Conservation (phyloP, 768 basidiomycete genomes). For the Pholiota microspora region DNA sequence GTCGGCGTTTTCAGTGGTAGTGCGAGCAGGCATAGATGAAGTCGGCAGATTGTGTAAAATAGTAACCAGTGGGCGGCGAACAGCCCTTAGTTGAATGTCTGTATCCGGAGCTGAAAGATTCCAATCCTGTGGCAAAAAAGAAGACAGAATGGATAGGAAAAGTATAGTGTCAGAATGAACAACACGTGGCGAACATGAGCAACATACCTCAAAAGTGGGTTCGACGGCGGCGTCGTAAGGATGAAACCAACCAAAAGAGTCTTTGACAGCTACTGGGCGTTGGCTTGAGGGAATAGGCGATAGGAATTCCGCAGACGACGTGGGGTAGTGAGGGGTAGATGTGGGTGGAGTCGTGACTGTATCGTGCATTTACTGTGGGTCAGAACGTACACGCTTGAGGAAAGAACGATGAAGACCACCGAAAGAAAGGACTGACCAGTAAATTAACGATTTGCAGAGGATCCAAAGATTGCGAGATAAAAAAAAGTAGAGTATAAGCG, state of each 20-base stretch:
- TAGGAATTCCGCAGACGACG: conserved; percentile 14
- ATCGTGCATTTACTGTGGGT: conserved; percentile 64
- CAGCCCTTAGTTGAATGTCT: conserved; percentile 32
- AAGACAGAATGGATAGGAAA: conserved; percentile 15
- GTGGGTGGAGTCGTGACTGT: conserved; percentile 51
- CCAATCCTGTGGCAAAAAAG: conserved; percentile 40
- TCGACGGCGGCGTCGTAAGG: conserved; percentile 42
- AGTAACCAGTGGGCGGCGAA: conserved; percentile 29
- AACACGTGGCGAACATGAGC: conserved; percentile 31
- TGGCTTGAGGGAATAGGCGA: conserved; percentile 25
- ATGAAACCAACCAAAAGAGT: conserved; percentile 49
- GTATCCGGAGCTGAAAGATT: conserved; percentile 39
- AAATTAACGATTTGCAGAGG: conserved; percentile 36
- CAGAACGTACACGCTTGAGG: conserved; percentile 26
- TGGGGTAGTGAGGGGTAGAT: conserved; percentile 32
- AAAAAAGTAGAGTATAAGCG: conserved; percentile 22
- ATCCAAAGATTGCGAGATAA: conserved; percentile 24
- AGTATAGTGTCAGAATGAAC: conserved; percentile 11
- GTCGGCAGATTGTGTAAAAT: conserved; percentile 36
- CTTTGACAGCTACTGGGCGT: conserved; percentile 29
- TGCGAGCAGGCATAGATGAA: conserved; percentile 47
- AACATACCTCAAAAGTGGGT: conserved; percentile 43
- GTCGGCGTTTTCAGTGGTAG: conserved; percentile 33
- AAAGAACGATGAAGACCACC: conserved; percentile 14
- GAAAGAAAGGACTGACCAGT: conserved; percentile 33